A percentile compares a stretch with the other conserved stretches of the same genome.
Conservation (phyloP, 2,329 filamentous ascomycete species). For the Phyllosticta ampelicida region DNA sequence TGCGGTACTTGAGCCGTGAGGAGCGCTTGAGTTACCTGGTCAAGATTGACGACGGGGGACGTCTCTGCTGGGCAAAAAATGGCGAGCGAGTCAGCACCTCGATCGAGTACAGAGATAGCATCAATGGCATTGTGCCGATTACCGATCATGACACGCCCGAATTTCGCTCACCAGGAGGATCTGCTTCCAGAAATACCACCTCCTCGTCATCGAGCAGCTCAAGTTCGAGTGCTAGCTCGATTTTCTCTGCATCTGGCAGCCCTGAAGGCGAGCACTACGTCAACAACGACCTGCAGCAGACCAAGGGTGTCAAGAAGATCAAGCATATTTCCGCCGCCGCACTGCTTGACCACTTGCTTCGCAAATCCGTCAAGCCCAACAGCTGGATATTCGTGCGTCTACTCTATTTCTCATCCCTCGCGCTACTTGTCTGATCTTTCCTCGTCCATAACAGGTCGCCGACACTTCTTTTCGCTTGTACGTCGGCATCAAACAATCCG, state of each 20-base stretch:
- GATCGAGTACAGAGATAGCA: conserved; percentile 64
- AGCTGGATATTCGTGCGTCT: conserved; percentile 74
- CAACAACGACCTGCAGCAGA: conserved; percentile 50
- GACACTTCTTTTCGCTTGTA: conserved; percentile 80
- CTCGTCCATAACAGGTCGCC: conserved; percentile 37
- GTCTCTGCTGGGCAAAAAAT: conserved; percentile 82
- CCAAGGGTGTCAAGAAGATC: conserved; percentile 50
- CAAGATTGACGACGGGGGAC: conserved; percentile 59
- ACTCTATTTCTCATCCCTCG: not conserved
- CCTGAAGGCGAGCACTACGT: conserved; percentile 55
- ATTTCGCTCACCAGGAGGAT: conserved; percentile 19
- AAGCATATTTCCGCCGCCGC: conserved; percentile 60
- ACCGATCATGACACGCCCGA: conserved; percentile 19
- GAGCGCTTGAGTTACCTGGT: conserved; percentile 75
- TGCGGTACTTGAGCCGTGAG: conserved; percentile 73
- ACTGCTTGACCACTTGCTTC: conserved; percentile 67
- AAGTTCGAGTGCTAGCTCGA: conserved; percentile 20
- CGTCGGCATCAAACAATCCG: conserved; percentile 79
- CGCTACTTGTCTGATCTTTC: not conserved
- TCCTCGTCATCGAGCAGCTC: conserved; percentile 14
- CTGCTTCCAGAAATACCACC: conserved; percentile 20
- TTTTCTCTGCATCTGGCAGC: conserved; percentile 33
- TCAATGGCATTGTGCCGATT: conserved; percentile 47
- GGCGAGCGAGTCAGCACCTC: conserved; percentile 66
- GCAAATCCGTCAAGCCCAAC: conserved; percentile 71